These are phyloP conservation scores for Paracorniculantispora psalliotae DNA, from an alignment of 2,329 filamentous ascomycete species.

Conservation along the genomic window DNA sequence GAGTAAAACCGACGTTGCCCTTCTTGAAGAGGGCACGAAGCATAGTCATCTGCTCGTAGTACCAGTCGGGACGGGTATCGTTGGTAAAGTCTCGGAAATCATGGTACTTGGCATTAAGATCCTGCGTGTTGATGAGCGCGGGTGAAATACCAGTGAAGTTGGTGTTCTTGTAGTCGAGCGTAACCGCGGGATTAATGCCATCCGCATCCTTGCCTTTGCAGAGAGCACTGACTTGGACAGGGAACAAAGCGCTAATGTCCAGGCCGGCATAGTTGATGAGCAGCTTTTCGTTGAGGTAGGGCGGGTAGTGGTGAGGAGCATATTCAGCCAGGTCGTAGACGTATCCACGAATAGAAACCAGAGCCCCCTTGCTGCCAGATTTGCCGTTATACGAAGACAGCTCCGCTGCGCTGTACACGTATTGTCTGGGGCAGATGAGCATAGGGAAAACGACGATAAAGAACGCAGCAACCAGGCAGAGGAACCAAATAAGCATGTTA, in stretches of 20 bases:
- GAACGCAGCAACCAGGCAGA: conserved; percentile 73
- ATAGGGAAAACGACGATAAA: conserved; percentile 85
- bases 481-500: conserved; percentile 94
- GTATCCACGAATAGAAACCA: conserved; percentile 78
- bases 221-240: conserved; percentile 87
- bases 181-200: conserved; percentile 66
- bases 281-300: conserved; percentile 50
- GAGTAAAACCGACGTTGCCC: conserved; percentile 79
- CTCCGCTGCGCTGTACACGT: conserved; percentile 79
- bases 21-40: conserved; percentile 77
- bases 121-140: conserved; percentile 58
- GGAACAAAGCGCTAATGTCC: conserved; percentile 86
- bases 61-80: conserved; percentile 86
- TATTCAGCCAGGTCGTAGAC: conserved; percentile 80
- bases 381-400: conserved; percentile 71
- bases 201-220: conserved; percentile 70
- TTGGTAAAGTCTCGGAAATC: conserved; percentile 86
- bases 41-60: conserved; percentile 77
- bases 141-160: conserved; percentile 65
- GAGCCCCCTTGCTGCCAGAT: conserved; percentile 53
- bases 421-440: conserved; percentile 84
- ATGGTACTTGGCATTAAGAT: conserved; percentile 76
- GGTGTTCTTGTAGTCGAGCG: conserved; percentile 72
- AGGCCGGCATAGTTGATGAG: conserved; percentile 78
- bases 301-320: conserved; percentile 67